Percentiles rank a stretch among this genome's conserved stretches.
Conservation (phyloP, 1,139 yeast species). For the Yamadazyma oceani region DNA sequence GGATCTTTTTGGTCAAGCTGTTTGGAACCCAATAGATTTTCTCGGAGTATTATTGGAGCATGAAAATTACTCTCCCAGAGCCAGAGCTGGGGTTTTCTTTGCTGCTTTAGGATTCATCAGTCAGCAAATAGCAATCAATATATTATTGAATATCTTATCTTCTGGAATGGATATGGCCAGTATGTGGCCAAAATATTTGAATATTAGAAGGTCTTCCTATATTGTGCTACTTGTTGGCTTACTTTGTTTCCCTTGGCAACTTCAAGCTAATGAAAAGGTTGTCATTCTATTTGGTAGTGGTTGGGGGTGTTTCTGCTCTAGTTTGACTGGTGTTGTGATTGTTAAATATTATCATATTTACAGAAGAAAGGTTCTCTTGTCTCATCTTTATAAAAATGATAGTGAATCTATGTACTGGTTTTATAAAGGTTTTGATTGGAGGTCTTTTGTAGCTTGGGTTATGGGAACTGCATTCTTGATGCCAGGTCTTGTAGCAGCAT, state of each 20-base stretch:
- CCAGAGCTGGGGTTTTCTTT: conserved; percentile 35
- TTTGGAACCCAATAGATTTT: conserved; percentile 37
- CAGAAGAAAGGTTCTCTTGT: conserved; percentile 12
- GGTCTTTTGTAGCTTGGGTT: conserved; percentile 27
- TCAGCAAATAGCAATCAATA: conserved; percentile 22
- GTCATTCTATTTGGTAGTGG: conserved; percentile 12
- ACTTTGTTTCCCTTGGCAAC: conserved; percentile 19
- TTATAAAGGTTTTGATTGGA: conserved; percentile 34
- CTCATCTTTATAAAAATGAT: conserved; percentile 14
- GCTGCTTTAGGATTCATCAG: conserved; percentile 18
- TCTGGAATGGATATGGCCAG: conserved; percentile 31
- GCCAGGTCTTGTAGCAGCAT: conserved; percentile 7
- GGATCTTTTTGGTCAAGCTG: conserved; percentile 10
- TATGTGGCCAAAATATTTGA: conserved; percentile 27
- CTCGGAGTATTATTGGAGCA: conserved; percentile 21
- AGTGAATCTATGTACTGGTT: conserved; percentile 19
- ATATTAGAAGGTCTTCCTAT: conserved; percentile 25
- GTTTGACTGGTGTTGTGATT: conserved; percentile 16
- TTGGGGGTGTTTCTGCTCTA: conserved; percentile 14
- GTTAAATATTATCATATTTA: conserved; percentile 17
- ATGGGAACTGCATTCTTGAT: conserved; percentile 9
- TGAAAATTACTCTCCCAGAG: conserved; percentile 21
- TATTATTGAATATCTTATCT: conserved; percentile 20
- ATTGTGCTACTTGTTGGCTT: conserved; percentile 14
- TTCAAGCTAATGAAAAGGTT: conserved; percentile 17